These are phyloP conservation scores for Boletellus ananas DNA, from an alignment of 768 basidiomycete genomes.

Conservation along the genomic window DNA sequence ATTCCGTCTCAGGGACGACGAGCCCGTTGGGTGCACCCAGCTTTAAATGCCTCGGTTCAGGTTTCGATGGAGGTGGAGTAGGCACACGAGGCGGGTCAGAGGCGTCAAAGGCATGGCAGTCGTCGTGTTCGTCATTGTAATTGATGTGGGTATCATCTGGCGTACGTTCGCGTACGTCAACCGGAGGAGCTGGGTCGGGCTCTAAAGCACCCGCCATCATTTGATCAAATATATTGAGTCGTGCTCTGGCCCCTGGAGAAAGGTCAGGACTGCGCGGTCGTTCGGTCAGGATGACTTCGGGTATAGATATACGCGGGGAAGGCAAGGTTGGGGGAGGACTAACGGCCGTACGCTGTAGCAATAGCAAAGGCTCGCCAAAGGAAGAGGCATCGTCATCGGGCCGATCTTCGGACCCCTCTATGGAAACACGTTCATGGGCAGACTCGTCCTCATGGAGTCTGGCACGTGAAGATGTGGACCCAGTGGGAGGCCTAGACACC, in stretches of 20 bases:
- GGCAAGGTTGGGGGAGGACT: not conserved
- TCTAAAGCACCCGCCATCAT: slow-evolving; percentile 13
- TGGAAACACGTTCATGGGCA: not conserved
- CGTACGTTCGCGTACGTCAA: not conserved
- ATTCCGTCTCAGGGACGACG: slow-evolving; percentile 33
- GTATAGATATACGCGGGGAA: slow-evolving; percentile 6
- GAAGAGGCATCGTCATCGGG: not conserved
- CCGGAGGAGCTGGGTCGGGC: not conserved
- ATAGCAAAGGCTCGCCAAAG: not conserved
- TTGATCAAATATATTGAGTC: slow-evolving; percentile 29
- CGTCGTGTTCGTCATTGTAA: not conserved
- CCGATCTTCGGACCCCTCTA: not conserved
- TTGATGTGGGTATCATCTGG: slow-evolving; percentile 5
- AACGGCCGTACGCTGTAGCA: not conserved
- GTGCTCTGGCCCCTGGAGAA: slow-evolving; percentile 26
- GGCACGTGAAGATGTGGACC: not conserved
- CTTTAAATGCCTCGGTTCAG: slow-evolving; percentile 2
- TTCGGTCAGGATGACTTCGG: not conserved
- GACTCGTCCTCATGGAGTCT: not conserved
- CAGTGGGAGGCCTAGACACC: not conserved
- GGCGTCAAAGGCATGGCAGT: not conserved
- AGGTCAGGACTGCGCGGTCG: slow-evolving; percentile 11
- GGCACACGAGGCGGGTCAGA: slow-evolving; percentile 1
- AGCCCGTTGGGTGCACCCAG: slow-evolving; percentile 13
- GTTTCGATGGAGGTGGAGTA: slow-evolving; percentile 4